phyloP scores from a whole-genome alignment of 2,329 filamentous ascomycete genomes.

The Fusarium circinatum region DNA sequence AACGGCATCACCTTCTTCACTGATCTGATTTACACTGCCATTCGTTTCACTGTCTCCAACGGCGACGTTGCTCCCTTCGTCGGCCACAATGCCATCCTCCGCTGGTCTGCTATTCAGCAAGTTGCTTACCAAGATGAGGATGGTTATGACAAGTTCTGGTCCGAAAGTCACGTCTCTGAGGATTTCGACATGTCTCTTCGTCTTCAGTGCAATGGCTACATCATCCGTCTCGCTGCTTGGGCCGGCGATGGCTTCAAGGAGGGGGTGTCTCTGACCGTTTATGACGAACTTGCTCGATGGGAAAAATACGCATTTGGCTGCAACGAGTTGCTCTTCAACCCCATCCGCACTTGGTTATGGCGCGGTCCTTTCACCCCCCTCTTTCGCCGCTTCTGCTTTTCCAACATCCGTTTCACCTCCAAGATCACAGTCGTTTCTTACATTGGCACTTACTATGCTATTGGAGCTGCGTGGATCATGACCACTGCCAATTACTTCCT shows the following conservation, averaged over 20 bases:
- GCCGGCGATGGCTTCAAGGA: conserved; percentile 83
- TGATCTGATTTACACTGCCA: conserved; percentile 80
- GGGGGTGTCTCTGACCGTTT: conserved; percentile 84
- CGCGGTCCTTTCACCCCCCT: conserved; percentile 82
- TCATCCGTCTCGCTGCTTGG: conserved; percentile 78
- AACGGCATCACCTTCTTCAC: conserved; percentile 78
- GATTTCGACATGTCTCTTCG: conserved; percentile 86
- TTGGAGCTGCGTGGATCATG: conserved; percentile 79
- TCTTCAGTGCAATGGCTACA: conserved; percentile 77
- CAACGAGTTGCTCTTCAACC: conserved; percentile 84
- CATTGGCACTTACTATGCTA: conserved; percentile 83
- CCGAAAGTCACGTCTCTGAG: conserved; percentile 81
- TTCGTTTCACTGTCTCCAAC: conserved; percentile 80
- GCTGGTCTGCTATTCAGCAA: conserved; percentile 80
- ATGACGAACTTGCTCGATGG: conserved; percentile 86
- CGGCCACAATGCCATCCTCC: conserved; percentile 81
- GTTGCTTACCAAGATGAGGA: conserved; percentile 76
- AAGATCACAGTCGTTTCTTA: conserved; percentile 82
- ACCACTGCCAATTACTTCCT: conserved; percentile 80
- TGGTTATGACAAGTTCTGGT: conserved; percentile 84
- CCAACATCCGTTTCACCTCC: conserved; percentile 77
- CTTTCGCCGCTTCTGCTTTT: conserved; percentile 78
- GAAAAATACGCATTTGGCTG: conserved; percentile 90
- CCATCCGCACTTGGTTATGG: conserved; percentile 76
- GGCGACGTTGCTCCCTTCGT: conserved; percentile 83